Evolutionary conservation across 805 yeast species (phyloP).

Genomic region (Metschnikowia colocasiae): DNA sequence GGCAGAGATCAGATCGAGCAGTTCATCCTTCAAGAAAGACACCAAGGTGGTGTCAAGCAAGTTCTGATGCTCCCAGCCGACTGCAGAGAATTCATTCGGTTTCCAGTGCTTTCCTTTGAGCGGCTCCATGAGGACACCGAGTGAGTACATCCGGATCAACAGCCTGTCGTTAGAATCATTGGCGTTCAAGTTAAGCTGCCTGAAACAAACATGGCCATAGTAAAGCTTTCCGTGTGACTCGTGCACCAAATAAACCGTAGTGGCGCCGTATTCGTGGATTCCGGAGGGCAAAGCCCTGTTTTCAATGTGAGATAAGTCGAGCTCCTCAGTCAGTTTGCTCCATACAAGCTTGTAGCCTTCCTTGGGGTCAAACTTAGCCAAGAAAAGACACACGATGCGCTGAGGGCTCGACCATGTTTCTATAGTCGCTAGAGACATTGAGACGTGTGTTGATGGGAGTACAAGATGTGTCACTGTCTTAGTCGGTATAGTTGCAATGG

Average conservation of each 20-base stretch:
- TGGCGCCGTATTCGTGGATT: slow-evolving; percentile 31
- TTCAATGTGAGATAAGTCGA: slow-evolving; percentile 31
- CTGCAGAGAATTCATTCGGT: slow-evolving; percentile 36
- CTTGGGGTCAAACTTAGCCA: slow-evolving; percentile 34
- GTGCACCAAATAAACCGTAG: slow-evolving; percentile 33
- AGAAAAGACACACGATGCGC: slow-evolving; percentile 30
- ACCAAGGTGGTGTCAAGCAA: slow-evolving; percentile 28
- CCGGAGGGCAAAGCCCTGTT: slow-evolving; percentile 41
- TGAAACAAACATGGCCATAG: slow-evolving; percentile 36
- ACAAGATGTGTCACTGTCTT: neutral
- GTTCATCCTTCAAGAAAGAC: slow-evolving; percentile 20
- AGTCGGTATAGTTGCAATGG: neutral
- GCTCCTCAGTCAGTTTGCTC: slow-evolving; percentile 22
- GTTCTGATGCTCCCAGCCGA: slow-evolving; percentile 43
- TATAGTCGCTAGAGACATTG: neutral
- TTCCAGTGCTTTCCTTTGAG: slow-evolving; percentile 31
- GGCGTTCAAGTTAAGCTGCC: slow-evolving; percentile 20
- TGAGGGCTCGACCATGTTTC: slow-evolving; percentile 17
- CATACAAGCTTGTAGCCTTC: slow-evolving; percentile 38
- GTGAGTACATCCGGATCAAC: slow-evolving; percentile 56
- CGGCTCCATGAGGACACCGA: slow-evolving; percentile 58
- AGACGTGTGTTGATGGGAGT: neutral
- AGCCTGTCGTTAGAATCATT: slow-evolving; percentile 19
- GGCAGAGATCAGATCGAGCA: slow-evolving; percentile 19
- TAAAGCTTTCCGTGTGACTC: slow-evolving; percentile 20